A percentile compares a stretch with the other conserved stretches of the same genome.
These are phyloP conservation scores for Nakazawaea laoshanensis DNA, from an alignment of 805 yeast genomes.

Conservation along the genomic window DNA sequence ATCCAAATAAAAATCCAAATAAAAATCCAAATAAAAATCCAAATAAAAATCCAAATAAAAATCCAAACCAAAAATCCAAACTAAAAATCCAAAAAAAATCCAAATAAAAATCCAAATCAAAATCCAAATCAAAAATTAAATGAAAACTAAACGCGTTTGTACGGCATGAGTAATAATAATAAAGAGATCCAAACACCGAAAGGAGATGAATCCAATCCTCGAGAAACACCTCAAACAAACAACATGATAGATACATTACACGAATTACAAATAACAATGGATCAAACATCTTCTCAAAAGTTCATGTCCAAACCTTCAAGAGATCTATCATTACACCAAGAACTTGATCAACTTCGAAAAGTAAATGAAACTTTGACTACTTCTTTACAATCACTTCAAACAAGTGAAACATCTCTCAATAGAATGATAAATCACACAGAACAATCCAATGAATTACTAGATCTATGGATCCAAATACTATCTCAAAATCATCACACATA, in stretches of 20 bases:
- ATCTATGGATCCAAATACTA: conserved; percentile 52
- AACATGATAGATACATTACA: conserved; percentile 1
- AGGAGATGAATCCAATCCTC: too few relatives aligned
- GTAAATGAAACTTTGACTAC: conserved; percentile 25
- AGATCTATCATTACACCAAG: conserved; percentile 13
- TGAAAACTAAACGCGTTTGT: too few relatives aligned
- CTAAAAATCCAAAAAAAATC: too few relatives aligned
- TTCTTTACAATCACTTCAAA: conserved; percentile 22
- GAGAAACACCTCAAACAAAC: conserved; percentile 5
- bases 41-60: too few relatives aligned
- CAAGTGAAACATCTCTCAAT: conserved; percentile 22
- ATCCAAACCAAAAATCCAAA: too few relatives aligned
- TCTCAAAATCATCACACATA: conserved; percentile 53
- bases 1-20: too few relatives aligned
- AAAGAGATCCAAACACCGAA: neutral
- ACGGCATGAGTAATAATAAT: too few relatives aligned
- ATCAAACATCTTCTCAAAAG: conserved; percentile 1
- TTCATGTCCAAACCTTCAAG: conserved; percentile 1
- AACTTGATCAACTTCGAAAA: conserved; percentile 23
- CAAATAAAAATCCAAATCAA: too few relatives aligned
- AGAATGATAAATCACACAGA: conserved; percentile 32
- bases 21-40: too few relatives aligned
- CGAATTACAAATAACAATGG: conserved; percentile 7
- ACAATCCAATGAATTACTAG: conserved; percentile 40
- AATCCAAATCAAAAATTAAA: too few relatives aligned